A percentile compares a stretch with the other conserved stretches of the same genome.
Conservation (phyloP, 352 stramenopile species). For the Pythium plurisporium region DNA sequence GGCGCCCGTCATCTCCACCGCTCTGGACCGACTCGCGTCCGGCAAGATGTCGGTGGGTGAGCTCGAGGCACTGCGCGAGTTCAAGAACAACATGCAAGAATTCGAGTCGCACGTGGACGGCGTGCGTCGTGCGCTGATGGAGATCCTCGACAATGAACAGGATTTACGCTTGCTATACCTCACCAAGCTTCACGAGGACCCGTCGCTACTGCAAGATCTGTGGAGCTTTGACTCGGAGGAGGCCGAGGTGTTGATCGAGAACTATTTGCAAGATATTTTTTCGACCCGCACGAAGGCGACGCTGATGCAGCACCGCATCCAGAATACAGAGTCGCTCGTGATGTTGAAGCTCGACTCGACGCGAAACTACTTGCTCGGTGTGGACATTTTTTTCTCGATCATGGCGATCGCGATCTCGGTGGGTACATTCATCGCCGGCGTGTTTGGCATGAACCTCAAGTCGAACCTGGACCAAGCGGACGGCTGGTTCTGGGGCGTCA, state of each 20-base stretch:
- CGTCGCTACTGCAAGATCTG: slow-evolving; percentile 42
- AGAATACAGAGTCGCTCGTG: slow-evolving; percentile 75
- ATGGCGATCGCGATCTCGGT: slow-evolving; percentile 55
- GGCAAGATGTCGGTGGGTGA: slow-evolving; percentile 41
- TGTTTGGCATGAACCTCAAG: slow-evolving; percentile 75
- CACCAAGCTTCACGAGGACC: slow-evolving; percentile 61
- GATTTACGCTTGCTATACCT: slow-evolving; percentile 61
- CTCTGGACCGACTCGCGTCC: slow-evolving; percentile 45
- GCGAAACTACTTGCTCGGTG: slow-evolving; percentile 71
- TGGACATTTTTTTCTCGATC: slow-evolving; percentile 73
- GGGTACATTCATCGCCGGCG: slow-evolving; percentile 55
- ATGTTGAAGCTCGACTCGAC: slow-evolving; percentile 76
- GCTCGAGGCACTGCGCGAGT: slow-evolving; percentile 53
- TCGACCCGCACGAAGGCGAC: slow-evolving; percentile 64
- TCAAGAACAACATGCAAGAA: slow-evolving; percentile 71
- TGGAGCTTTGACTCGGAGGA: slow-evolving; percentile 71
- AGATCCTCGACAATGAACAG: slow-evolving; percentile 67
- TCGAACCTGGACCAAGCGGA: slow-evolving; percentile 37
- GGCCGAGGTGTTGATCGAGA: slow-evolving; percentile 69
- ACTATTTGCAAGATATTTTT: slow-evolving; percentile 77
- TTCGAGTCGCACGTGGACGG: slow-evolving; percentile 62
- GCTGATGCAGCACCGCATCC: slow-evolving; percentile 67
- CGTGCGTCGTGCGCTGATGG: slow-evolving; percentile 55
- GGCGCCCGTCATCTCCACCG: slow-evolving; percentile 34
- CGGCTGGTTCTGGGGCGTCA: slow-evolving; percentile 63